Percentiles rank a stretch among this genome's conserved stretches.
phyloP scores from a whole-genome alignment of 495 filamentous ascomycete species.

The Friedmanniomyces endolithicus region DNA sequence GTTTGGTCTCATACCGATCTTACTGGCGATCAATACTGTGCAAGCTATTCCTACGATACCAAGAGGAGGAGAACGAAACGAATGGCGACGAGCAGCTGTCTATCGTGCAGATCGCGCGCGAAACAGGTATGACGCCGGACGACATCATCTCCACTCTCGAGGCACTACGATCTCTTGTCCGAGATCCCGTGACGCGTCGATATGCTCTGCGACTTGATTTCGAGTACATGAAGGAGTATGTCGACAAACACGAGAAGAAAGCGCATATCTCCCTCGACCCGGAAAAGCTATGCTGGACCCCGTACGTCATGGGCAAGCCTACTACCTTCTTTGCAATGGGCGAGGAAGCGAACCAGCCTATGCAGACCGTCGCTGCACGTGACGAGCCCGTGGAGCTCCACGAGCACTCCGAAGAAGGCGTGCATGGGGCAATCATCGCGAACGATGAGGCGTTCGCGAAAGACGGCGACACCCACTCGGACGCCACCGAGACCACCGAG shows the following conservation, averaged over 20 bases:
- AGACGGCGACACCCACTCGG: neutral
- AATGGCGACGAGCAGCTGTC: conserved; percentile 44
- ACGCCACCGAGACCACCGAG: conserved; percentile 12
- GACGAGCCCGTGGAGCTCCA: conserved; percentile 49
- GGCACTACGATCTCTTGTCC: conserved; percentile 71
- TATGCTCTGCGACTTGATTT: conserved; percentile 84
- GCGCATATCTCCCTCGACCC: conserved; percentile 75
- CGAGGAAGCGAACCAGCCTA: conserved; percentile 57
- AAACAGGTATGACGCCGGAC: conserved; percentile 90
- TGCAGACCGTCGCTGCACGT: conserved; percentile 78
- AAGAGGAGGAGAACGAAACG: conserved; percentile 2
- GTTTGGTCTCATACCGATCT: conserved; percentile 87
- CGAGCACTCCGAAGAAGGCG: conserved; percentile 28
- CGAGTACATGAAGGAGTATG: conserved; percentile 68
- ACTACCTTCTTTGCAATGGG: conserved; percentile 33
- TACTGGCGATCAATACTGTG: conserved; percentile 90
- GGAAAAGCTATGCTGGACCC: conserved; percentile 81
- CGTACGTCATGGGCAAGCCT: conserved; percentile 85
- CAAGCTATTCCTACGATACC: conserved; percentile 48
- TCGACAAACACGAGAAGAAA: conserved; percentile 75
- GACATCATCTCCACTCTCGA: conserved; percentile 91
- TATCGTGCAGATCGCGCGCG: conserved; percentile 70
- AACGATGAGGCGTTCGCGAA: conserved; percentile 4
- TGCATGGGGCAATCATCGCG: conserved; percentile 21
- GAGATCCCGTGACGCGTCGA: conserved; percentile 73